Evolutionary conservation across 2,329 filamentous ascomycete species (phyloP).

Genomic region (Penicillium sp.): DNA sequence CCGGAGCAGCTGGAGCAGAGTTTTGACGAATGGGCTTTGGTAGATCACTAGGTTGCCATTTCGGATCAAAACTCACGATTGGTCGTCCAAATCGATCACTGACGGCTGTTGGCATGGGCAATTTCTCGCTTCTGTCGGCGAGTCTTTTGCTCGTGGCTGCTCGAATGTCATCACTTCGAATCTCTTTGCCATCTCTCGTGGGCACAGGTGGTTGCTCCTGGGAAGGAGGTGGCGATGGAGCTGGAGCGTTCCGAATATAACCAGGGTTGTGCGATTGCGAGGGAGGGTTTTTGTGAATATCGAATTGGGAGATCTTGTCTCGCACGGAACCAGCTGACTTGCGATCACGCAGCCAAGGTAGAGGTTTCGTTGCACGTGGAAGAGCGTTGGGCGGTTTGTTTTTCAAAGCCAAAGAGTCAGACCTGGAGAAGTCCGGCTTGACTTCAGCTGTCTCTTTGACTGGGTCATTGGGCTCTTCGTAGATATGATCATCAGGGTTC

Average conservation of each 20-base stretch:
- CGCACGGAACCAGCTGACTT: slow-evolving; percentile 45
- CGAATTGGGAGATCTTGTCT: slow-evolving; percentile 54
- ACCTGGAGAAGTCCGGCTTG: slow-evolving; percentile 28
- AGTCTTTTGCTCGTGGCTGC: slow-evolving; percentile 86
- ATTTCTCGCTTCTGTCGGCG: slow-evolving; percentile 78
- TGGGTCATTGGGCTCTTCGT: slow-evolving; percentile 73
- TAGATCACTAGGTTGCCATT: slow-evolving; percentile 65
- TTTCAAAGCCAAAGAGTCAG: slow-evolving; percentile 50
- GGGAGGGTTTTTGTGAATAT: slow-evolving; percentile 82
- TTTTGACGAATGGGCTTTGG: slow-evolving; percentile 22
- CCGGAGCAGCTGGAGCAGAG: slow-evolving; percentile 29
- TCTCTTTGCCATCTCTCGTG: slow-evolving; percentile 75
- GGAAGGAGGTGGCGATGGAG: slow-evolving; percentile 28
- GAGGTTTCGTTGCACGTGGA: slow-evolving; percentile 42
- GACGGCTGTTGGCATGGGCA: slow-evolving; percentile 86
- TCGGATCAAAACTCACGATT: slow-evolving; percentile 92
- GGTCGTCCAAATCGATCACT: slow-evolving; percentile 86
- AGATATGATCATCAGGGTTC: slow-evolving; percentile 65
- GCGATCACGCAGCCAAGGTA: slow-evolving; percentile 36
- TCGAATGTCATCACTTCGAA: slow-evolving; percentile 82
- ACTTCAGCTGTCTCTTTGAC: slow-evolving; percentile 20
- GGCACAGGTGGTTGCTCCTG: slow-evolving; percentile 45
- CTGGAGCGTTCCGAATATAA: slow-evolving; percentile 67
- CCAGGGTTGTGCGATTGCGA: slow-evolving; percentile 76
- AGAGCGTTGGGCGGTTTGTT: slow-evolving; percentile 65